These are phyloP conservation scores for Paramecium tetraurelia DNA, from an alignment of 73 alveolate genomes.

Conservation along the genomic window DNA sequence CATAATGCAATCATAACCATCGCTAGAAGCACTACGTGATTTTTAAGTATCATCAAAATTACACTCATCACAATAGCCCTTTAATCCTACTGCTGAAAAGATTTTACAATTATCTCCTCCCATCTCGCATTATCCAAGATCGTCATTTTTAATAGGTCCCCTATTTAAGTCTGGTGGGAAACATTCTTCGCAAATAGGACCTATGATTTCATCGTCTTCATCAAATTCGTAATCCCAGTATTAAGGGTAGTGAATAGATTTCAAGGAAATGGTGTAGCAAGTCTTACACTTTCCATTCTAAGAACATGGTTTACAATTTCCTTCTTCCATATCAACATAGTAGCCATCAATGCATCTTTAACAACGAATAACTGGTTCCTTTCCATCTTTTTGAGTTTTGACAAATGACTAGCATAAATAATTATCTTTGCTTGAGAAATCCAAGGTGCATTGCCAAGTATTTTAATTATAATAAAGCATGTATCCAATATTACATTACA, in stretches of 20 bases:
- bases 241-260: not conserved
- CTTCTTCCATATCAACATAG: conserved; percentile 23
- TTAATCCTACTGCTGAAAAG: not conserved
- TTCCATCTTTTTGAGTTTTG: not conserved
- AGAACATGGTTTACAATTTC: not conserved
- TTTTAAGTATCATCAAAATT: not conserved
- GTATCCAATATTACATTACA: not conserved
- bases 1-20: not conserved
- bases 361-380: not conserved
- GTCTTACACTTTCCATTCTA: not conserved
- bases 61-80: not conserved
- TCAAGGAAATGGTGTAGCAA: not conserved
- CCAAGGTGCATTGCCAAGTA: not conserved
- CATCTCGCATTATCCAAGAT: not conserved
- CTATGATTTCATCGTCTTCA: not conserved
- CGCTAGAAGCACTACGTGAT: not conserved
- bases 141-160: not conserved
- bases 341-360: not conserved
- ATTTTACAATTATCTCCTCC: not conserved
- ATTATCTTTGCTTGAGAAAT: not conserved
- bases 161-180: not conserved
- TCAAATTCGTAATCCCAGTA: not conserved
- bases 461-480: not conserved
- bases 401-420: not conserved
- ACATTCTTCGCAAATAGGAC: not conserved